phyloP scores from a whole-genome alignment of 164 flowering plant genomes.

The Annona squamosa region DNA sequence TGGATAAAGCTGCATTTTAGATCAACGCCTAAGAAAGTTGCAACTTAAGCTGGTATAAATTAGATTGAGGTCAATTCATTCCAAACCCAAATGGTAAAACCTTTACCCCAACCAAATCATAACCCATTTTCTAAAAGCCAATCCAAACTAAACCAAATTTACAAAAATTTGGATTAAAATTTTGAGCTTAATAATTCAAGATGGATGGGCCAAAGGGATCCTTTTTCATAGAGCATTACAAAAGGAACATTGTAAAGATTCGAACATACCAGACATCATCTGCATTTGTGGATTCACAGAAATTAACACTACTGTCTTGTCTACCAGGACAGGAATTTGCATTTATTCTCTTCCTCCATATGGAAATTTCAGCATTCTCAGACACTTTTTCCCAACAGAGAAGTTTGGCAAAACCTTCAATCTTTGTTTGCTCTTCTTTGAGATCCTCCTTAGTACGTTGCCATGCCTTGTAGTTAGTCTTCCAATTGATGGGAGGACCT shows the following conservation, averaged over 20 bases:
- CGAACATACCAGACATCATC: conserved; percentile 66
- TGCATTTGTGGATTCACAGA: conserved; percentile 45
- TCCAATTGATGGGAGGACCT: conserved; percentile 93
- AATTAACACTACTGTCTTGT: conserved; percentile 34
- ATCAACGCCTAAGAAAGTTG: too few relatives aligned
- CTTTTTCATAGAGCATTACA: neutral
- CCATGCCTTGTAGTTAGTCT: conserved; percentile 62
- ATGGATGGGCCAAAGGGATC: too few relatives aligned
- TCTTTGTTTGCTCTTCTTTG: conserved; percentile 65
- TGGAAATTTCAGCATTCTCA: conserved; percentile 71
- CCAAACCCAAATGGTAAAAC: too few relatives aligned
- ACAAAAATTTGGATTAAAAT: too few relatives aligned
- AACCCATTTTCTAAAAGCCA: too few relatives aligned
- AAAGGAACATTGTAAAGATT: neutral
- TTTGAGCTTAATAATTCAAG: too few relatives aligned
- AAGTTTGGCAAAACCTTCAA: conserved; percentile 65
- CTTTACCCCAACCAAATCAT: too few relatives aligned
- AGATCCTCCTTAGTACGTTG: conserved; percentile 77
- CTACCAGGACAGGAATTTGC: conserved; percentile 47
- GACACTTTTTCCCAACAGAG: conserved; percentile 80
- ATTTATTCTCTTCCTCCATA: conserved; percentile 68
- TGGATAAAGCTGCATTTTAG: too few relatives aligned
- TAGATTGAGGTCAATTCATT: too few relatives aligned
- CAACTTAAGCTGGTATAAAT: too few relatives aligned
- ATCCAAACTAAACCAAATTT: too few relatives aligned